phyloP scores from a whole-genome alignment of 164 flowering plant species.

The Amborella trichopoda region DNA sequence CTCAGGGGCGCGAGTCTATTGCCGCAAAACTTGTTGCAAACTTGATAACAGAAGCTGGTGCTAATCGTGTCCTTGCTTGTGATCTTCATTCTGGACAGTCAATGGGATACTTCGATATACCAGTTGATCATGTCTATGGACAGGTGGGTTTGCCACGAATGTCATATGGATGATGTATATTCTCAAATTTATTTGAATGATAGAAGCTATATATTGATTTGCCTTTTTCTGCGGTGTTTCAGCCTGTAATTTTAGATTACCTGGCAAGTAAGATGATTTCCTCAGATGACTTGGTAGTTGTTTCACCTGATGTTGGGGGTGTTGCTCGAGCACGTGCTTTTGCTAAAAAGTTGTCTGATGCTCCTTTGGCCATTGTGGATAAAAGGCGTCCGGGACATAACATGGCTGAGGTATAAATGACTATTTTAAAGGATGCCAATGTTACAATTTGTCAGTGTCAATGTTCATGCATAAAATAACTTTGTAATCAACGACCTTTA shows the following conservation, averaged over 20 bases:
- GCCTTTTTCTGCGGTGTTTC: constrained; percentile 1
- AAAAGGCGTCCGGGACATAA: constrained; percentile 93
- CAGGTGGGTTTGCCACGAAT: constrained; percentile 24
- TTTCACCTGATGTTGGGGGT: constrained; percentile 96
- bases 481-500: too few species aligned
- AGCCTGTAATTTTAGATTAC: constrained; percentile 95
- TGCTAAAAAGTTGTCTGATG: constrained; percentile 92
- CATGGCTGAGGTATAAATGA: constrained; percentile 70
- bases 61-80: constrained; percentile 80
- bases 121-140: constrained; percentile 80
- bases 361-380: constrained; percentile 94
- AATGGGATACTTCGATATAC: constrained; percentile 92
- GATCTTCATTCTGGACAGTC: constrained; percentile 95
- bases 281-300: constrained; percentile 74
- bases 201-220: too few species aligned
- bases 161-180: neutral
- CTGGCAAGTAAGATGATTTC: constrained; percentile 73
- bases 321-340: constrained; percentile 92
- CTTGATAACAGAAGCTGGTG: constrained; percentile 85
- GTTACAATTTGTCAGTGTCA: too few species aligned
- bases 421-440: too few species aligned
- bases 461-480: too few species aligned
- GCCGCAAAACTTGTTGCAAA: constrained; percentile 95
- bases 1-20: constrained; percentile 89
- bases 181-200: too few species aligned